Evolutionary conservation across 495 filamentous ascomycete species (phyloP).

Genomic region (Penicillium maclennaniae): DNA sequence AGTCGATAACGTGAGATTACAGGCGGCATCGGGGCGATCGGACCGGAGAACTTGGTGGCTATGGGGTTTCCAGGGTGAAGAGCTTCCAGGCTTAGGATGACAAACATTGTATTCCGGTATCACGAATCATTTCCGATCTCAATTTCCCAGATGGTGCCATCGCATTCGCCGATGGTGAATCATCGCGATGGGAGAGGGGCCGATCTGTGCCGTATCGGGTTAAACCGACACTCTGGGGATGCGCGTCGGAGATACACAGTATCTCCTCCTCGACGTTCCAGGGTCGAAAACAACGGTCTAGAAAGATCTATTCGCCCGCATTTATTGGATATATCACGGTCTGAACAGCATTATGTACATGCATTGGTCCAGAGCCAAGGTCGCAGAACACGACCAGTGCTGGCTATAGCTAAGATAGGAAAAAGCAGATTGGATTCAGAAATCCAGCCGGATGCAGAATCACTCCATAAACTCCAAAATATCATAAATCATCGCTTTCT

Average conservation of each 20-base stretch:
- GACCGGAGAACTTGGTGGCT: neutral
- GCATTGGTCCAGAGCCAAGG: neutral
- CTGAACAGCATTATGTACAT: conserved; percentile 16
- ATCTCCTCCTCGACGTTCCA: neutral
- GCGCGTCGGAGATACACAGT: neutral
- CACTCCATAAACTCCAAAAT: conserved; percentile 17
- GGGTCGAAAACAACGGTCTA: neutral
- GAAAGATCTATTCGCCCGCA: conserved; percentile 11
- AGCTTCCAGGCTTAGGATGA: neutral
- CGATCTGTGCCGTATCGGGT: conserved; percentile 10
- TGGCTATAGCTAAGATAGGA: neutral
- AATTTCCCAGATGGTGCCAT: conserved; percentile 24
- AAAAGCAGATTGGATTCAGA: conserved; percentile 1
- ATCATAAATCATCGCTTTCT: conserved; percentile 12
- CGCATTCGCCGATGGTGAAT: conserved; percentile 9
- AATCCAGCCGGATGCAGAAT: conserved; percentile 2
- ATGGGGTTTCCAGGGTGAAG: neutral
- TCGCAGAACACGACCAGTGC: neutral
- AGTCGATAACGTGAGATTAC: conserved; percentile 29
- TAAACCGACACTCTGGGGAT: neutral
- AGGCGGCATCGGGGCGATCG: conserved; percentile 17
- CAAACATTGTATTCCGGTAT: neutral
- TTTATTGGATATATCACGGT: conserved; percentile 6
- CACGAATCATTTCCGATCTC: neutral
- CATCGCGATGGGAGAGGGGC: neutral